Evolutionary conservation across 768 basidiomycete species (phyloP), one percentile per base, ranked within the genome.

Genomic region (Trichaptum fuscoviolaceum): DNA sequence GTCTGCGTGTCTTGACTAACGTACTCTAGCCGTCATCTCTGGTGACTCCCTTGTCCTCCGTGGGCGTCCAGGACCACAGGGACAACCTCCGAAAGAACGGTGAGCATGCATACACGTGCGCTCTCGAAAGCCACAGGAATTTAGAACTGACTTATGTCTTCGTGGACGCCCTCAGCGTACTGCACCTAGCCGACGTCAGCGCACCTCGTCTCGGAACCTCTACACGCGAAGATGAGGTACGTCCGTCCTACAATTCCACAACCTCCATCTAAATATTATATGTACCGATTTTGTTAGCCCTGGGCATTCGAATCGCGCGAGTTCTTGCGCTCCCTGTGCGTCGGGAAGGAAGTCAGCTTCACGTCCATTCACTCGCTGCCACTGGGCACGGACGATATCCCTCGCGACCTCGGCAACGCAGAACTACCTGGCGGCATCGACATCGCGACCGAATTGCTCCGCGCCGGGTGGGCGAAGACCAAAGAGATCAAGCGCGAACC

Each of bases 231-330:
- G 97, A 99, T 75, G 97, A 98, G 83, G 95, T 89, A 68, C 67
- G 77, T 73, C 3, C 9, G 35, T 5, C 4, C 23, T 10, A 26
- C 42, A 59, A 36, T 62, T 60, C 3, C 57, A 10, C 65, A 4
- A 35, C 36, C 65, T 30, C 63, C 26, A 62, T 36, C 63, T 60
- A 61, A 52, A 67, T 62, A 35, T 15, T 65, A 3, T 42, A 34
- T 23, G 42, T 64, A 24, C 69, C 70, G 20, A 72, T 30, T 15
- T 58, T 61, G 12, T 30, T 69, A 96, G 93, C 87, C 89, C 7
- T 95, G 90, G 87, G 92, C 96, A 1, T 97, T 90, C 76, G 93
- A 96, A 74, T 87, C 95, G 61, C 90, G 97, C 70, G 97, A 98
- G 78, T 97, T 90, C 77, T 81, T 99, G 36, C 90, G 97, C 58